Evolutionary conservation across 305 asterid genomes (phyloP), one percentile per base, ranked within the genome.

Genomic region (Fraxinus velutina): DNA sequence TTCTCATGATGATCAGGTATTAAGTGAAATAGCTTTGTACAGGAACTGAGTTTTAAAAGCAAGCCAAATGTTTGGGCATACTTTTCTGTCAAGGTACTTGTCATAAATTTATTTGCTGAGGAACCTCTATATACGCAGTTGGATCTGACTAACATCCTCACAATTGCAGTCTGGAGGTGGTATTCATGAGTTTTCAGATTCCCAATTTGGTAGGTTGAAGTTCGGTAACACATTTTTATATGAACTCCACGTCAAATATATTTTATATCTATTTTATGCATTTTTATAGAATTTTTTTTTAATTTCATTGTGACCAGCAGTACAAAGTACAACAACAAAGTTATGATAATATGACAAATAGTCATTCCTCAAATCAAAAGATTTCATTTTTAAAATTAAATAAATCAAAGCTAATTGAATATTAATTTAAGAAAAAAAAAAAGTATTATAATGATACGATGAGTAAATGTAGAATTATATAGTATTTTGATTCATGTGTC

Each of bases 51-150:
- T 91, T 96, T 96, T 88, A 96, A 96, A 90, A 94, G 99, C 92
- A 96, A 96, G 94, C 99, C 99, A 73, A 96, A 96, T 90, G 99
- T 94, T 82, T 96, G 99, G 99, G 99, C 99, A 5, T 96, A 96
- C 89, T 96, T 96, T 83, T 94, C 98, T 83, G 99, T 96, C 88
- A 96, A 96, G 99, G 99, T 96, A 92, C 80, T 33, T 24, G 29
- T 81, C 33, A 32, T 29, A 73, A 33, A 76, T 22, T 86, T 64
- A 68, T 77, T 81, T 73, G 36, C 34, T 70, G 33, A 55, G 21
- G 62, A 60, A 32, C 29, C 72, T 70, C 78, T 64, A 27, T 34
- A 30, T 78, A 27, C 12, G 12, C 74, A 76, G 34, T 82, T 80
- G 60, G 80, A 66, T 78, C 80, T 86, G 78, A 86, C 55, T 87